Evolutionary conservation across 192 early-diverging fungal genomes (phyloP), one percentile per base, ranked within the genome.

Genomic region (Glomus cerebriforme): DNA sequence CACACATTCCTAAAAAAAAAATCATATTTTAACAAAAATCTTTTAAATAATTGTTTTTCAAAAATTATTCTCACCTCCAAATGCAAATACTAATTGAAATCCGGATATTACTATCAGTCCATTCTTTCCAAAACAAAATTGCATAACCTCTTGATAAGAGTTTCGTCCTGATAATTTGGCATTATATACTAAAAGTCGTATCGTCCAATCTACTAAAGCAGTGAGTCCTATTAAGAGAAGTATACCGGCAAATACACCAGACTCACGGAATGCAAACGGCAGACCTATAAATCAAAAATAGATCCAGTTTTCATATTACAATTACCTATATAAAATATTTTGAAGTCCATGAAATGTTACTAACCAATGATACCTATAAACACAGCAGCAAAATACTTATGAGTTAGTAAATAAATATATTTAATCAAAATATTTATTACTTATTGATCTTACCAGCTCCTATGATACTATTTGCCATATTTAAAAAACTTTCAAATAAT

Each of bases 401-500:
- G 22, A 74, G 49, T 32, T 15, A 34, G 8, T 34, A 32, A 34
- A 24, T 26, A 31, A 45, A 24, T 69, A 73, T 3, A 72, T 45
- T 64, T 39, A 32, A 68, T 24, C n/a, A n/a, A n/a, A n/a, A n/a
- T n/a, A n/a, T 34, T 24, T 29, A 13, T 59, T 59, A 9, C 34
- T 22, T 19, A n/a, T n/a, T 8, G 2, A 73, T 6, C 74, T 88
- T 89, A 82, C 96, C 96, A 24, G 96, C 96, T 12, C 96, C 96
- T 77, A 98, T 92, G 43, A 98, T 98, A 59, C 93, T 94, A 82
- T 98, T 98, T 34, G 95, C 94, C 86, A 98, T 93, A 78, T 96
- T 96, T 79, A 96, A 81, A 73, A 87, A 90, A 31, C 89, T 90
- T 37, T 83, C 83, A 64, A 90, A 88, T 24, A 90, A 66, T 9